Evolutionary conservation across 2,329 filamentous ascomycete genomes (phyloP).

Genomic region (Sclerotinia nivalis): DNA sequence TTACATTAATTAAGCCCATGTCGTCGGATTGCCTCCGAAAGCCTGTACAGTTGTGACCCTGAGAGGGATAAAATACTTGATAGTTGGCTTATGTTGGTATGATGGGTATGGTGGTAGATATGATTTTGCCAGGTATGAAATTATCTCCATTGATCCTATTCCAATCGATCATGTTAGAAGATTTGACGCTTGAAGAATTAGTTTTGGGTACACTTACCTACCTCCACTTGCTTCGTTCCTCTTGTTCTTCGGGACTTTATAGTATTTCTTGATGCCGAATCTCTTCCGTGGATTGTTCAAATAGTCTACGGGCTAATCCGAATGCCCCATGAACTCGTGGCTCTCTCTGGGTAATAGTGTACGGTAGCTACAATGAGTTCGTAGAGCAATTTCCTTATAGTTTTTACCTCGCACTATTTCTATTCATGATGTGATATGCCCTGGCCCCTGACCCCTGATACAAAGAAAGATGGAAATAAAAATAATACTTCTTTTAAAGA

Average conservation of each 20-base stretch:
- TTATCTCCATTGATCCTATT: neutral
- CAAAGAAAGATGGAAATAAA: neutral
- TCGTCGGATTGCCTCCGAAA: constrained; percentile 20
- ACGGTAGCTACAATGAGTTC: neutral
- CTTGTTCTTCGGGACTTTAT: neutral
- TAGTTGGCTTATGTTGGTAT: constrained; percentile 4
- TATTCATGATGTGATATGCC: neutral
- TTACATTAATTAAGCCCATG: neutral
- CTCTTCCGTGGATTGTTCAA: neutral
- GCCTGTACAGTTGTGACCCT: constrained; percentile 16
- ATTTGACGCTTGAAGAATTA: neutral
- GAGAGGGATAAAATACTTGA: neutral
- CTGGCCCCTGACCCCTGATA: neutral
- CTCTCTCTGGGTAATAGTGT: neutral
- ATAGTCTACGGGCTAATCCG: neutral
- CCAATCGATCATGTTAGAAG: neutral
- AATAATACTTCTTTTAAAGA: neutral
- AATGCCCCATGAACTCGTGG: neutral
- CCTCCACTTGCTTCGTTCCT: neutral
- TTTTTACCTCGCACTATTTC: neutral
- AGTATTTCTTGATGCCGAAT: neutral
- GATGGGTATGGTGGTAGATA: neutral
- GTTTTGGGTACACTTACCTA: neutral
- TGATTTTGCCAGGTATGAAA: neutral
- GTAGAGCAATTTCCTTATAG: constrained; percentile 11